Conservation (phyloP, 768 basidiomycete species). For the Pholiota conissans region DNA sequence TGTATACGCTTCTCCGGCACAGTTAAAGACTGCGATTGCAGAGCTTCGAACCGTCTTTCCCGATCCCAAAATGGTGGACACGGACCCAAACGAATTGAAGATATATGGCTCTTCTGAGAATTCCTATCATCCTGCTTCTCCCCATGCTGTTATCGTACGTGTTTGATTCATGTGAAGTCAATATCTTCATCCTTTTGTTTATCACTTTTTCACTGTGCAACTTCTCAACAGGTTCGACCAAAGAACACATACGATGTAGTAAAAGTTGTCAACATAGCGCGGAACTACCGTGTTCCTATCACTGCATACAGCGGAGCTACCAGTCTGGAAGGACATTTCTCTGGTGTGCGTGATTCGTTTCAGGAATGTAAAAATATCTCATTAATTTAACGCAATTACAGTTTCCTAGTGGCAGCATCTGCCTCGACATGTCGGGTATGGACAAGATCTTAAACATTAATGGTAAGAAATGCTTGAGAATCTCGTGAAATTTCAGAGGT, state of each 20-base stretch:
- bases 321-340: constrained; percentile 84
- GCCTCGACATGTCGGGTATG: constrained; percentile 82
- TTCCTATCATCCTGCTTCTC: constrained; percentile 62
- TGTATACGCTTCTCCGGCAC: constrained; percentile 46
- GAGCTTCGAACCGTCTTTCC: constrained; percentile 51
- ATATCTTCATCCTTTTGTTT: neutral
- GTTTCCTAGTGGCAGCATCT: constrained; percentile 66
- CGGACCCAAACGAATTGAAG: constrained; percentile 48
- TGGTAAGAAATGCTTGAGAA: constrained; percentile 37
- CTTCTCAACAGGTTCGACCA: constrained; percentile 48
- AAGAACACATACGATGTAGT: constrained; percentile 80
- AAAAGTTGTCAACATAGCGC: constrained; percentile 73
- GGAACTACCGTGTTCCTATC: constrained; percentile 73
- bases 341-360: constrained; percentile 49
- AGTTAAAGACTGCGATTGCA: constrained; percentile 50
- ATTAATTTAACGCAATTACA: constrained; percentile 22
- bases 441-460: constrained; percentile 76
- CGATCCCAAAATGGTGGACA: constrained; percentile 45
- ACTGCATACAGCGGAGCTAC: constrained; percentile 85
- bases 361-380: neutral
- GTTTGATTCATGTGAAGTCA: neutral
- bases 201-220: neutral
- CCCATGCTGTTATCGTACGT: constrained; percentile 53
- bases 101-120: constrained; percentile 69
- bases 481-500: neutral